These are phyloP conservation scores for Pleoardoris graminearum DNA, from an alignment of 2,329 filamentous ascomycete genomes.

Conservation along the genomic window DNA sequence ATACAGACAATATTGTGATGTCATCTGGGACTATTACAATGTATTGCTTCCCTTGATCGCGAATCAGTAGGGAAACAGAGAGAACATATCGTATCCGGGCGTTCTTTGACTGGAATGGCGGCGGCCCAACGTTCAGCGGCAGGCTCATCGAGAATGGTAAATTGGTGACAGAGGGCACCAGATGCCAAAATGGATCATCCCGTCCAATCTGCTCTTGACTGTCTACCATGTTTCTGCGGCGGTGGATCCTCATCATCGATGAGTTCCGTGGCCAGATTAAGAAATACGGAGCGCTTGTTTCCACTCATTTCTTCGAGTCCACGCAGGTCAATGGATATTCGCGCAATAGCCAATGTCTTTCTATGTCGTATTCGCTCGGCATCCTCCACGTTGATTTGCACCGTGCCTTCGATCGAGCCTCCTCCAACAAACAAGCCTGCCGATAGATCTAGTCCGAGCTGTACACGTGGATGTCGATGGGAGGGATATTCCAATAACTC, in stretches of 20 bases:
- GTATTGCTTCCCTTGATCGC: constrained; percentile 53
- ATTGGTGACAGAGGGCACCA: constrained; percentile 52
- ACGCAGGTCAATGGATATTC: constrained; percentile 56
- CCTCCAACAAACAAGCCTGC: constrained; percentile 60
- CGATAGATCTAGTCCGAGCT: constrained; percentile 54
- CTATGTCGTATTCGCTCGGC: constrained; percentile 50
- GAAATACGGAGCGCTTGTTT: constrained; percentile 53
- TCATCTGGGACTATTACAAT: constrained; percentile 56
- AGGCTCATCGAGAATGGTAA: constrained; percentile 58
- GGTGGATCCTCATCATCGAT: constrained; percentile 56
- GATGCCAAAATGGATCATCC: constrained; percentile 53
- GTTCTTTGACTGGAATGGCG: constrained; percentile 57
- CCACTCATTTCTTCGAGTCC: constrained; percentile 57
- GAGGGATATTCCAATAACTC: constrained; percentile 56
- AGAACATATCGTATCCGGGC: constrained; percentile 57
- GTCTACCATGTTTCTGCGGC: constrained; percentile 55
- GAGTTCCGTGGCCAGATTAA: constrained; percentile 56
- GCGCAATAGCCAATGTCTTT: constrained; percentile 52
- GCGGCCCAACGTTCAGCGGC: constrained; percentile 58
- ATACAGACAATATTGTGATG: constrained; percentile 56
- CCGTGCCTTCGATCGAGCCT: constrained; percentile 56
- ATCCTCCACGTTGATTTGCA: constrained; percentile 54
- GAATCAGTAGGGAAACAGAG: constrained; percentile 52
- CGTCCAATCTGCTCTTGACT: constrained; percentile 44
- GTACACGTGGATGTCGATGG: constrained; percentile 54